Percentiles rank a stretch among this genome's conserved stretches.
Conservation (phyloP, 2,329 filamentous ascomycete species). For the Rasamsonia emersonii region DNA sequence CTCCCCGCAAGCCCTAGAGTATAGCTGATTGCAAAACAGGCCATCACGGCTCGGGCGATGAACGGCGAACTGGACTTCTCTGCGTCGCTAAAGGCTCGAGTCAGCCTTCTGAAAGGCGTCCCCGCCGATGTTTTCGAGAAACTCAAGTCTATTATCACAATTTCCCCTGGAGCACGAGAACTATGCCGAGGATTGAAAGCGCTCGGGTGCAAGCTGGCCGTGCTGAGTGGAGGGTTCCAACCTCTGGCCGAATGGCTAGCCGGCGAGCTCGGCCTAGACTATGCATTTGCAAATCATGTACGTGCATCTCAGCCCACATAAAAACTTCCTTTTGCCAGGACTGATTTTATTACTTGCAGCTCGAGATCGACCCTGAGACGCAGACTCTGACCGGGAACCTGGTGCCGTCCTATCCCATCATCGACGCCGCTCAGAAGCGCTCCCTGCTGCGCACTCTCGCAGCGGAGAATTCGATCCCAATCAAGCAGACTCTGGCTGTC, state of each 20-base stretch:
- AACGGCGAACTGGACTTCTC: slow-evolving; percentile 91
- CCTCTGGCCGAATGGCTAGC: slow-evolving; percentile 84
- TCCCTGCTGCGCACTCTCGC: slow-evolving; percentile 48
- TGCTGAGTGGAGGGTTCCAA: slow-evolving; percentile 85
- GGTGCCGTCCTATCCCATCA: slow-evolving; percentile 45
- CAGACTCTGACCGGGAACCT: slow-evolving; percentile 50
- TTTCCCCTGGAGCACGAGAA: slow-evolving; percentile 71
- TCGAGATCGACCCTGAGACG: slow-evolving; percentile 40
- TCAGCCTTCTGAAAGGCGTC: slow-evolving; percentile 72
- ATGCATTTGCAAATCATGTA: slow-evolving; percentile 81
- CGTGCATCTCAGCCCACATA: slow-evolving; percentile 8
- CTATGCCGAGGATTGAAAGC: slow-evolving; percentile 66
- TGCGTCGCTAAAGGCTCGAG: slow-evolving; percentile 69
- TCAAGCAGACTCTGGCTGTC: slow-evolving; percentile 49
- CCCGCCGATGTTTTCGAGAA: slow-evolving; percentile 69
- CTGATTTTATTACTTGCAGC: slow-evolving; percentile 19
- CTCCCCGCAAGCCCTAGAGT: background rate
- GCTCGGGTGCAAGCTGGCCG: slow-evolving; percentile 78
- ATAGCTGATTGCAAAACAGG: slow-evolving; percentile 23
- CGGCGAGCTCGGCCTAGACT: slow-evolving; percentile 69
- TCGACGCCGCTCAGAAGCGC: slow-evolving; percentile 52
- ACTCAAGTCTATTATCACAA: slow-evolving; percentile 64
- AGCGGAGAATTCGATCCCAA: slow-evolving; percentile 43
- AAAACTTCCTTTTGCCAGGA: background rate
- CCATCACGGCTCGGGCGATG: slow-evolving; percentile 91